Evolutionary conservation across 352 stramenopile species (phyloP), one percentile per base, ranked within the genome.

Genomic region (Lagenidium giganteum): DNA sequence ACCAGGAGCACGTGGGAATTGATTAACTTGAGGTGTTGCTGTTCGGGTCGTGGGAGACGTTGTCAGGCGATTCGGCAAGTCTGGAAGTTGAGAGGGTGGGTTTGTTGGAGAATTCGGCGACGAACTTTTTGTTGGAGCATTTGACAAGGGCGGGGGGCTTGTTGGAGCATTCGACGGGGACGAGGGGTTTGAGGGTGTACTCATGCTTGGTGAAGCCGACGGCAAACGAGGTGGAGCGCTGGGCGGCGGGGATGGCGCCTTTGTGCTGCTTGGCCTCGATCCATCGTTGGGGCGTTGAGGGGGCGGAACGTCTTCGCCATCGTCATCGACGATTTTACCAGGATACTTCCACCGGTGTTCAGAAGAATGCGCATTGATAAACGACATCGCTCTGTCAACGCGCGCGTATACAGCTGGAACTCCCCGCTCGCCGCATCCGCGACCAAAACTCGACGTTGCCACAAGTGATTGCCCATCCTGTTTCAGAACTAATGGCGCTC

Each of bases 321-420:
- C 8, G 1, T 32, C 7, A 3, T 29, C n/a, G 31, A 40, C 33
- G 29, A 23, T 7, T 27, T 47, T 33, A 6, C 13, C 29, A 23
- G 40, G 8, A 26, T 33, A 57, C n/a, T 51, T 37, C 61, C 61
- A 70, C 23, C 40, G 43, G 29, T 70, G 61, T 3, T 52, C 44
- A 0, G 44, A 18, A 2, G 54, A 48, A 17, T 65, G 14, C 26
- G 47, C 33, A 16, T 70, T 36, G 26, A 76, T 70, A 39, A 76
- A 76, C 16, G 42, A 43, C 20, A 25, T 23, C 12, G 61, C 57
- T 0, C 34, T 26, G 0, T 43, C 39, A 12, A 69, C 49, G 9
- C 57, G 39, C 3, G 61, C 44, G 45, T 76, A 76, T 20, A 76
- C 54, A 8, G 54, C 65, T 6, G 65, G 61, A 3, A 70, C 40